These are phyloP conservation scores for Stemphylium beticola DNA, from an alignment of 2,329 filamentous ascomycete species.

Conservation along the genomic window DNA sequence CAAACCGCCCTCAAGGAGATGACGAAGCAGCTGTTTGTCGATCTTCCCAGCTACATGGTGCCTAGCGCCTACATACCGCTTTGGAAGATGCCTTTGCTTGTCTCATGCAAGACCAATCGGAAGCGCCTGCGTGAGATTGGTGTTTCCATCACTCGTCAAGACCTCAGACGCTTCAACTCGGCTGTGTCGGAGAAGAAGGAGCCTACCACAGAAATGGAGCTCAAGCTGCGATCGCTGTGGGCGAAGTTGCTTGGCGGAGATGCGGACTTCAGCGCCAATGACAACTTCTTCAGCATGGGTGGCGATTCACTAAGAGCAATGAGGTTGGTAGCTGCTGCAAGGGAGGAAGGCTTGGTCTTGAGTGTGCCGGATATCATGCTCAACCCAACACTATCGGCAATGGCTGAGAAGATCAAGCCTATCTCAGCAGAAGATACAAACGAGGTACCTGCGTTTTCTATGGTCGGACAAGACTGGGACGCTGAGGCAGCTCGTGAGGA, in stretches of 20 bases:
- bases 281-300: slow-evolving; percentile 56
- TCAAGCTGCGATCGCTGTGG: slow-evolving; percentile 39
- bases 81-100: slow-evolving; percentile 45
- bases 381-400: slow-evolving; percentile 52
- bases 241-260: slow-evolving; percentile 42
- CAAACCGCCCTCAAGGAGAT: slow-evolving; percentile 35
- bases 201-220: slow-evolving; percentile 39
- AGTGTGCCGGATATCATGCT: slow-evolving; percentile 64
- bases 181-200: slow-evolving; percentile 53
- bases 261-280: slow-evolving; percentile 40
- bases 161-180: slow-evolving; percentile 42
- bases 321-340: slow-evolving; percentile 63
- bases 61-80: slow-evolving; percentile 45
- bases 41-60: slow-evolving; percentile 46
- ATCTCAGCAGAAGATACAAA: slow-evolving; percentile 23
- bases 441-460: slow-evolving; percentile 43
- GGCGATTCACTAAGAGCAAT: slow-evolving; percentile 60
- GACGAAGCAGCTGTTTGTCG: slow-evolving; percentile 36
- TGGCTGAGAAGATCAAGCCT: slow-evolving; percentile 50
- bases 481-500: slow-evolving; percentile 45
- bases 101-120: slow-evolving; percentile 46
- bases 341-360: slow-evolving; percentile 56
- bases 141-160: slow-evolving; percentile 37
- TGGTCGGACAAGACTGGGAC: slow-evolving; percentile 34
- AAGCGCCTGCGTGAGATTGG: slow-evolving; percentile 46